Percentiles rank a stretch among this genome's conserved stretches.
phyloP scores from a whole-genome alignment of 2,329 filamentous ascomycete species.

The Arthrobotrys pseudoclavata region DNA sequence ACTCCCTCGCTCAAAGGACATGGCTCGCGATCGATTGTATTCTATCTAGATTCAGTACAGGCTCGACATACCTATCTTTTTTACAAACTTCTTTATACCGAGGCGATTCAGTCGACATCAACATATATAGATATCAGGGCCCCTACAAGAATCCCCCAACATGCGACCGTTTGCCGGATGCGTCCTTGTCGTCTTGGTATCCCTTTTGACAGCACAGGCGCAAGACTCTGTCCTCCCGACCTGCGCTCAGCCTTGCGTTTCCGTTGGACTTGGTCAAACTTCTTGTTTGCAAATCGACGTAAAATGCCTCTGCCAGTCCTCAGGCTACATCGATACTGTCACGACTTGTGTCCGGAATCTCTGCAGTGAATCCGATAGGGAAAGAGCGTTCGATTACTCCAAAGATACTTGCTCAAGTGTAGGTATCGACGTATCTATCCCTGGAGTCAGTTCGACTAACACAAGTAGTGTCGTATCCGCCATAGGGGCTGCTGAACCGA shows the following conservation, averaged over 20 bases:
- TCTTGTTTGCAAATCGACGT: slow-evolving; percentile 65
- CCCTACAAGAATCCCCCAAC: not conserved
- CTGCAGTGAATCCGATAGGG: slow-evolving; percentile 22
- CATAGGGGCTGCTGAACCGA: not conserved
- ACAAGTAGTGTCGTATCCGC: not conserved
- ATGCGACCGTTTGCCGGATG: not conserved
- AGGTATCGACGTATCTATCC: slow-evolving; percentile 29
- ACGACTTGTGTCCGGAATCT: slow-evolving; percentile 20
- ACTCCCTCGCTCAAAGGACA: no score
- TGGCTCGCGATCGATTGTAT: no score
- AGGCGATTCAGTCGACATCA: not conserved
- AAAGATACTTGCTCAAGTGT: not conserved
- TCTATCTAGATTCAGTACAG: no score
- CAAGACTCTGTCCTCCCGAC: slow-evolving; percentile 64
- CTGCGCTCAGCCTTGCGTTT: slow-evolving; percentile 66
- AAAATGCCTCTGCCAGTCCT: slow-evolving; percentile 65
- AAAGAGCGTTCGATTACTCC: slow-evolving; percentile 11
- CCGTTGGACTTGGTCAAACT: slow-evolving; percentile 69
- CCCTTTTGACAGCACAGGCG: not conserved
- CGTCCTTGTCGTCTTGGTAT: slow-evolving; percentile 1
- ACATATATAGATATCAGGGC: not conserved
- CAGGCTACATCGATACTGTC: slow-evolving; percentile 62
- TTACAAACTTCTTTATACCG: not conserved
- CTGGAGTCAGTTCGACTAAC: slow-evolving; percentile 17
- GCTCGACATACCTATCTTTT: not conserved